phyloP scores from a whole-genome alignment of 78 protist species.

The Salpingoeca rosetta region DNA sequence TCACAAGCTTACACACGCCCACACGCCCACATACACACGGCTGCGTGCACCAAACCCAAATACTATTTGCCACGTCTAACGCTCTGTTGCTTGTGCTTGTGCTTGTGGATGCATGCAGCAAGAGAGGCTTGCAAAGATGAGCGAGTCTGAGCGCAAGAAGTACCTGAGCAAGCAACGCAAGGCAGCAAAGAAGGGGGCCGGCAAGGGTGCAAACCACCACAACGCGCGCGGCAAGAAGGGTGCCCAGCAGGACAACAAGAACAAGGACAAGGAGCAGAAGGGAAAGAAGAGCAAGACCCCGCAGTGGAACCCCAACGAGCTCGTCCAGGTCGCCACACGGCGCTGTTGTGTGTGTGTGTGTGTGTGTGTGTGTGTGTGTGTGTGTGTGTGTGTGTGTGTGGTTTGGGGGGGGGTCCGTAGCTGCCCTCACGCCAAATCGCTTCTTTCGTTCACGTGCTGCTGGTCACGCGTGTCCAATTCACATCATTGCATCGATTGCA shows the following conservation, averaged over 20 bases:
- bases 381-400: no score
- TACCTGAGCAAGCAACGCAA: constrained; percentile 12
- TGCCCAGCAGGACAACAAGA: background rate
- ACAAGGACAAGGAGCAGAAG: constrained; percentile 7
- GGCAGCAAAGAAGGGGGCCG: constrained; percentile 17
- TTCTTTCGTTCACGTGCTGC: no score
- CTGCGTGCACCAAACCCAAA: background rate
- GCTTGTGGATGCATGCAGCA: background rate
- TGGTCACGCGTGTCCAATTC: no score
- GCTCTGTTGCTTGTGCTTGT: background rate
- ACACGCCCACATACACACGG: background rate
- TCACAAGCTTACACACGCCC: background rate
- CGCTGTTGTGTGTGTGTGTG: no score
- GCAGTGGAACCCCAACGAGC: background rate
- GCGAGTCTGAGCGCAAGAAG: constrained; percentile 25
- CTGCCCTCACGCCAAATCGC: no score
- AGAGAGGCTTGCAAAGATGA: background rate
- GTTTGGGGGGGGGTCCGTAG: no score
- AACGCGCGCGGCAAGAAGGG: background rate
- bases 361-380: no score
- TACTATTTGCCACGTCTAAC: background rate
- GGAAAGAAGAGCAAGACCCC: background rate
- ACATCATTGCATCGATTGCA: no score
- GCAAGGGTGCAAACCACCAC: background rate
- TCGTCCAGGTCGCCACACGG: background rate